A percentile compares a stretch with the other conserved stretches of the same genome.
These are phyloP conservation scores for Ormosia semicastrata DNA, from an alignment of 306 rosid genomes.

Conservation along the genomic window DNA sequence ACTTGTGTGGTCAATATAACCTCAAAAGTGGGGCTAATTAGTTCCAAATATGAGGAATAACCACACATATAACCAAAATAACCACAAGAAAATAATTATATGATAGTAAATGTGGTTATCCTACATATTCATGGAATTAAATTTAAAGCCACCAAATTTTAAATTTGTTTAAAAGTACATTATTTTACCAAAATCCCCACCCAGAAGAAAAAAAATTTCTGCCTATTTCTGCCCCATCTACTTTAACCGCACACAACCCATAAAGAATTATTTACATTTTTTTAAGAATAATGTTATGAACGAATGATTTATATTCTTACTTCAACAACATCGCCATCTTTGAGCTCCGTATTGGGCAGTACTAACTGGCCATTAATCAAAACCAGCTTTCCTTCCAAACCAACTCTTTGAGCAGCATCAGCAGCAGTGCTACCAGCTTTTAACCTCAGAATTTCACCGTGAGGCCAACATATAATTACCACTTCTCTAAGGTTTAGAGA, in stretches of 20 bases:
- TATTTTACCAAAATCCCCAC: neutral
- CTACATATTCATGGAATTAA: constrained; percentile 1
- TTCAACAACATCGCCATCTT: constrained; percentile 95
- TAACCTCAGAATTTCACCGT: constrained; percentile 82
- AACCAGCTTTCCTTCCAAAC: constrained; percentile 82
- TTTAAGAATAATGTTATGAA: neutral
- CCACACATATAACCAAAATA: neutral
- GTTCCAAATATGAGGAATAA: no score
- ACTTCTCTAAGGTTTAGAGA: constrained; percentile 71
- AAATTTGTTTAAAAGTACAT: neutral
- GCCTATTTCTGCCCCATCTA: constrained; percentile 17
- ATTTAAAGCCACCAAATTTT: neutral
- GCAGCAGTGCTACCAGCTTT: constrained; percentile 91
- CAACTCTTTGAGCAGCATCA: constrained; percentile 92
- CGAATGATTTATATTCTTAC: constrained; percentile 51
- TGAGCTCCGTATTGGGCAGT: constrained; percentile 76
- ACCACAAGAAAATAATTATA: neutral
- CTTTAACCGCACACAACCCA: neutral
- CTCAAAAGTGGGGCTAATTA: neutral
- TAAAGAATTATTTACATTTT: constrained; percentile 41
- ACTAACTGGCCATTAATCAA: constrained; percentile 79
- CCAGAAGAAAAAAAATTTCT: neutral
- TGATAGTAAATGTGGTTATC: constrained; percentile 6
- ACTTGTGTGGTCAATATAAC: neutral
- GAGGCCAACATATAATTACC: constrained; percentile 85